Evolutionary conservation across 495 filamentous ascomycete species (phyloP).

Genomic region (Neurospora discreta): DNA sequence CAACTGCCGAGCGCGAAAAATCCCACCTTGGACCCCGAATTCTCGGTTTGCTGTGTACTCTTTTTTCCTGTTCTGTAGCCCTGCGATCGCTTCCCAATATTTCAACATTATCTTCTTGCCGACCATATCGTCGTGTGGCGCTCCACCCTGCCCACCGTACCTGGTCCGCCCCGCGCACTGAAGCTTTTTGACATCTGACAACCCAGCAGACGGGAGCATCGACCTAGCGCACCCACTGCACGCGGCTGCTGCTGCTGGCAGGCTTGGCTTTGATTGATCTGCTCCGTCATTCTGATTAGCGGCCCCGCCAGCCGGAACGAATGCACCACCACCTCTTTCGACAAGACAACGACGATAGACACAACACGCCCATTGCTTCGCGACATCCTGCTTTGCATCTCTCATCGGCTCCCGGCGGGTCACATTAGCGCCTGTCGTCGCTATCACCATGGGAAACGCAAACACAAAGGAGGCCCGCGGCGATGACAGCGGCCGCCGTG

Average conservation of each 20-base stretch:
- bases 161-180: neutral
- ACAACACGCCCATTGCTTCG: neutral
- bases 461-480: conserved; percentile 23
- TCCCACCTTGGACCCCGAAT: neutral
- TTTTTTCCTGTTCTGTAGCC: neutral
- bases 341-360: neutral
- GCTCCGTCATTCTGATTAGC: neutral
- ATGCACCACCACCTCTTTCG: neutral
- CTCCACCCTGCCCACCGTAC: neutral
- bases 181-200: neutral
- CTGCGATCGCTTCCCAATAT: neutral
- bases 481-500: conserved; percentile 13
- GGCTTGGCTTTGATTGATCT: neutral
- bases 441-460: conserved; percentile 18
- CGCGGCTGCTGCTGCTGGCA: neutral
- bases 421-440: neutral
- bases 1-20: neutral
- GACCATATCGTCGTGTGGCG: neutral
- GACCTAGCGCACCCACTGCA: neutral
- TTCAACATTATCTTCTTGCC: neutral
- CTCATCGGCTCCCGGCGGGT: neutral
- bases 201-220: neutral
- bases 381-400: neutral
- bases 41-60: neutral
- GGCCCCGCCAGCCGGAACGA: neutral